Evolutionary conservation across 1,284 basidiomycete species (phyloP), one percentile per base, ranked within the genome.

Genomic region (Puccinia novopanici): DNA sequence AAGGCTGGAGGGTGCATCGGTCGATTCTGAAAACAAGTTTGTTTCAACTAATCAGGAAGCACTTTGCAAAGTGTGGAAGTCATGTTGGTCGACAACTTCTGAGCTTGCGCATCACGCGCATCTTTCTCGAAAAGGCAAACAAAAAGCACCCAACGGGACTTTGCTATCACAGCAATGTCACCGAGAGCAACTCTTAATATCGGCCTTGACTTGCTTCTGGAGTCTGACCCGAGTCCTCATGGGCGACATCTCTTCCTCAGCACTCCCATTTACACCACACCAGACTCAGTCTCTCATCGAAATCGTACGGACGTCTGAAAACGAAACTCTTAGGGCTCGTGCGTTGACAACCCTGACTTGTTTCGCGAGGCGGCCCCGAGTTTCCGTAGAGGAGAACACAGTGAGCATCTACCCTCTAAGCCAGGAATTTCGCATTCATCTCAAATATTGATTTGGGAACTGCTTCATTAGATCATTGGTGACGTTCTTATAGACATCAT

Each of bases 381-480:
- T 72, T 15, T 61, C 68, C n/a, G 57, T 79, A 40, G 57, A 71
- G 22, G 68, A 79, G 40, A 79, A 79, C 54, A 19, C 67, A 45
- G 77, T 79, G 10, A 71, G 77, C 72, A 48, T 30, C 24, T 15
- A 70, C 5, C 19, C 30, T 34, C 50, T 10, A 12, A 73, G 10
- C 19, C 34, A 42, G 10, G 34, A 3, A 45, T 55, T 2, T 37
- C 24, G 24, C 10, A 57, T 37, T 73, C 22, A 37, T 50, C 15
- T 52, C 70, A 10, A 40, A 22, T 40, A 30, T 34, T 34, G n/a
- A 48, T 13, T 17, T 50, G 48, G 34, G 19, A 19, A 37, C 37
- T 22, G 12, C 30, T 22, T 52, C n/a, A 40, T 40, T 57, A 78
- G 75, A 13, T 78, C 13, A 72, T 79, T 70, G 67, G 68, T 37